Percentiles rank a stretch among this genome's conserved stretches.
These are phyloP conservation scores for Claviceps maximensis DNA, from an alignment of 2,329 filamentous ascomycete species.

Conservation along the genomic window DNA sequence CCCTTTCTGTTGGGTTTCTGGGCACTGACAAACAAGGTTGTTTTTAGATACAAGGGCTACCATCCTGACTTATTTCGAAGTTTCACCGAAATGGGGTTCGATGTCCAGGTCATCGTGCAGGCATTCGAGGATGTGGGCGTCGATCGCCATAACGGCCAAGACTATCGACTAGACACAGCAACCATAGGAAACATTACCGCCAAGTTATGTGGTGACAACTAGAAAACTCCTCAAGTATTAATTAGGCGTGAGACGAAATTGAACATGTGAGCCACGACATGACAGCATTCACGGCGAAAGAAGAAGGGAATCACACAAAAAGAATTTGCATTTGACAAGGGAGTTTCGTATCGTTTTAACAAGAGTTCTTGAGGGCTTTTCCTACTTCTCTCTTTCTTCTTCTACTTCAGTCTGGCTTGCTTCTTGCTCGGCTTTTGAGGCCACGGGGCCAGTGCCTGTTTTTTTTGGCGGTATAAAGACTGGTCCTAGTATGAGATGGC, in stretches of 20 bases:
- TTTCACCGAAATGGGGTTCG: conserved; percentile 86
- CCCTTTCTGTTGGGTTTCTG: too few relatives aligned
- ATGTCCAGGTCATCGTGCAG: conserved; percentile 71
- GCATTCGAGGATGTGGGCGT: conserved; percentile 75
- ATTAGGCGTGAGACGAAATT: neutral
- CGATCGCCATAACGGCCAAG: conserved; percentile 60
- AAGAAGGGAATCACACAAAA: neutral
- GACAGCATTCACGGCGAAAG: neutral
- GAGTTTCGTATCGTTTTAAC: conserved; percentile 10
- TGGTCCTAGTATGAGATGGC: neutral
- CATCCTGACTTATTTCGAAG: conserved; percentile 70
- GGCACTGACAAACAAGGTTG: neutral
- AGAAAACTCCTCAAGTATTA: conserved; percentile 15
- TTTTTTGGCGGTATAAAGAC: neutral
- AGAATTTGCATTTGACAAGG: conserved; percentile 9
- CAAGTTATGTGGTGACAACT: conserved; percentile 71
- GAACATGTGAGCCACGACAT: neutral
- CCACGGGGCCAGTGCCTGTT: neutral
- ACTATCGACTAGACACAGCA: conserved; percentile 79
- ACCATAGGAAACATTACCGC: conserved; percentile 87
- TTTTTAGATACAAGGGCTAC: conserved; percentile 67
- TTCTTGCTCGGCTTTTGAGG: neutral
- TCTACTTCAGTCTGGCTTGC: neutral
- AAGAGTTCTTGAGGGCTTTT: neutral
- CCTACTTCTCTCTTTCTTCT: neutral